Base-by-base conservation (phyloP, 2,329 filamentous ascomycete genomes). In the Colletotrichum higginsianum region DNA sequence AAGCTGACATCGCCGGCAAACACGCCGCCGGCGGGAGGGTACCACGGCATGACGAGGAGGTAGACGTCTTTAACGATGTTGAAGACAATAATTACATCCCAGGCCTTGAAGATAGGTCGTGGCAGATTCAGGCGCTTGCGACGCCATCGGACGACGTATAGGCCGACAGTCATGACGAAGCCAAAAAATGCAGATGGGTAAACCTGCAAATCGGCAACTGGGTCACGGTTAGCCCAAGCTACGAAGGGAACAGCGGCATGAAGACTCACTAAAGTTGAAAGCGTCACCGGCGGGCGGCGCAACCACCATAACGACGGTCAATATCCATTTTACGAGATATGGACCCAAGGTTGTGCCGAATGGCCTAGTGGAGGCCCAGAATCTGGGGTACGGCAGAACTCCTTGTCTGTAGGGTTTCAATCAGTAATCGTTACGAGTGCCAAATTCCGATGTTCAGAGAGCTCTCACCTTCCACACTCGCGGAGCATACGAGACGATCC, bases 1-100 rank as follows among this genome's bases (percentile, higher is more conserved):
- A 94, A 94, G 61, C 87, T 91, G 23, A 52, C 49, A 23, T 52
- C 49, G 49, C 49, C 49, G 21, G 49, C 49, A 11, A 87, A 86
- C 0, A 82, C 82, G 0, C 92, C 91, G 0, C 83, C 86, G 0
- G 84, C 82, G 0, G 92, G 92, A 2, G 92, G 92, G 73, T 90
- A 92, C 92, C 92, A 94, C 0, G 92, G 92, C 85, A 93, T 92
- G 30, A 91, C 84, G 3, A 94, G 81, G 55, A 93, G 82, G 71
- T 90, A 93, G 0, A 90, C 65, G 61, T 92, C 88, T 0, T 52
- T 52, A 15, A 23, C 13, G 7, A 52, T 30, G 13, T 52, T 52
- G 49, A 52, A 52, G 15, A 52, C 11, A 3, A 52, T 18, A 16
- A 52, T 52, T 3, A 18, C 15, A 11, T 52, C 13, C 49, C 49